A percentile compares a stretch with the other conserved stretches of the same genome.
Conservation (phyloP, 2,329 filamentous ascomycete species). For the Ophiostoma perfectum region DNA sequence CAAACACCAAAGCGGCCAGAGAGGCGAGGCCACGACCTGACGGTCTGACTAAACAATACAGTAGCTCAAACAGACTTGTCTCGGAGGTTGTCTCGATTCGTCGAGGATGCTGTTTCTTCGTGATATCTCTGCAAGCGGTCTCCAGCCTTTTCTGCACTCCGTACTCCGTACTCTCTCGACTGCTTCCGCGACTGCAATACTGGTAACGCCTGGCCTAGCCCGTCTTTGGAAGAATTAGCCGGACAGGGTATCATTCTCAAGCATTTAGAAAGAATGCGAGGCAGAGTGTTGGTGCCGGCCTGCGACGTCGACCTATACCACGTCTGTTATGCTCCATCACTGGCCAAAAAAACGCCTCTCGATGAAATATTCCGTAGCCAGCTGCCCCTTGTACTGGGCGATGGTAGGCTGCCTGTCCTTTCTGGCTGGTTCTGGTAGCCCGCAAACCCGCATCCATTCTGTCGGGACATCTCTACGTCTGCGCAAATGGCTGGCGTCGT, state of each 20-base stretch:
- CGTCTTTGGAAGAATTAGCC: background rate
- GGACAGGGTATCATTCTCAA: background rate
- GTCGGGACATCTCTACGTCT: background rate
- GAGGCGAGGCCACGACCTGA: background rate
- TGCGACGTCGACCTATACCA: background rate
- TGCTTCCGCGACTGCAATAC: background rate
- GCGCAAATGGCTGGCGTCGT: no score
- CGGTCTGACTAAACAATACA: conserved; percentile 5
- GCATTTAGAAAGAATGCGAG: background rate
- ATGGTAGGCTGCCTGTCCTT: conserved; percentile 5
- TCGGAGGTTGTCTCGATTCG: conserved; percentile 3
- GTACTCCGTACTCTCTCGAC: background rate
- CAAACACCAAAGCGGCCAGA: background rate
- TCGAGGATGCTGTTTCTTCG: background rate
- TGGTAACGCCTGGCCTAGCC: background rate
- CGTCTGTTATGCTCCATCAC: background rate
- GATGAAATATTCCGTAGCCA: background rate
- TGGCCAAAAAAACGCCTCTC: conserved; percentile 1
- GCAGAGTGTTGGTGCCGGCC: background rate
- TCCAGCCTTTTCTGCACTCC: background rate
- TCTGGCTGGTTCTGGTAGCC: background rate
- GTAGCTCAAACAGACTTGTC: conserved; percentile 2
- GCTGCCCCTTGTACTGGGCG: background rate
- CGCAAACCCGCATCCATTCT: background rate
- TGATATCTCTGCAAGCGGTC: background rate